Evolutionary conservation across 768 basidiomycete species (phyloP).

Genomic region (Daedaleopsis sinensis): DNA sequence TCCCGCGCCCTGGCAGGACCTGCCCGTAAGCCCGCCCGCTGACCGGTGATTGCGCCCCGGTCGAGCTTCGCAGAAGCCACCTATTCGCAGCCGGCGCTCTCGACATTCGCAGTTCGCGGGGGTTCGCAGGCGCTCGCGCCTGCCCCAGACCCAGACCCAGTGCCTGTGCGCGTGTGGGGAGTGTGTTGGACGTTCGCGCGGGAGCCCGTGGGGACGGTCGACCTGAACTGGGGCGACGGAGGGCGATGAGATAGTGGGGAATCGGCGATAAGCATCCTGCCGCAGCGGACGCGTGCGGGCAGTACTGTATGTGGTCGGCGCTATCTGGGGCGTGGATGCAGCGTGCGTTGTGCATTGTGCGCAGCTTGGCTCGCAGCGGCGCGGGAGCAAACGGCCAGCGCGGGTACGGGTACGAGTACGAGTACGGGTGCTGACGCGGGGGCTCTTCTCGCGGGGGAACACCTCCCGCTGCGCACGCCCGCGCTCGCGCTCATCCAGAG

Average conservation of each 20-base stretch:
- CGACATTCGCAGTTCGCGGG: background rate
- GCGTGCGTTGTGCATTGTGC: background rate
- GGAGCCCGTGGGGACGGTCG: background rate
- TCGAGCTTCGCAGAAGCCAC: constrained; percentile 3
- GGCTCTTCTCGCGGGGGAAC: background rate
- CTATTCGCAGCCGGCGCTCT: constrained; percentile 7
- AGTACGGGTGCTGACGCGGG: background rate
- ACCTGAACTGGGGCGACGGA: background rate
- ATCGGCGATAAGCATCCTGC: constrained; percentile 22
- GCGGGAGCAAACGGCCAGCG: background rate
- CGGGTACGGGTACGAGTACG: background rate
- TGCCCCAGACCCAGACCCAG: background rate
- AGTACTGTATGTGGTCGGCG: background rate
- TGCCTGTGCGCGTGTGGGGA: constrained; percentile 15
- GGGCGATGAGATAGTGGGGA: constrained; percentile 8
- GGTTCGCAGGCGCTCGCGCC: background rate
- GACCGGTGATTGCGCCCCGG: constrained; percentile 7
- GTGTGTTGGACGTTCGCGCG: background rate
- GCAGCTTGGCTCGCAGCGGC: background rate
- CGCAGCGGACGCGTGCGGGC: background rate
- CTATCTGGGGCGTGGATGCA: background rate
- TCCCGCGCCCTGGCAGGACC: constrained; percentile 18
- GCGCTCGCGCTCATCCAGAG: too few relatives aligned
- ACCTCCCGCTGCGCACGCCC: background rate
- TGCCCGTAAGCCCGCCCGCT: constrained; percentile 11